Evolutionary conservation across 768 basidiomycete species (phyloP), one percentile per base, ranked within the genome.

Genomic region (Lactifluus subvellereus): DNA sequence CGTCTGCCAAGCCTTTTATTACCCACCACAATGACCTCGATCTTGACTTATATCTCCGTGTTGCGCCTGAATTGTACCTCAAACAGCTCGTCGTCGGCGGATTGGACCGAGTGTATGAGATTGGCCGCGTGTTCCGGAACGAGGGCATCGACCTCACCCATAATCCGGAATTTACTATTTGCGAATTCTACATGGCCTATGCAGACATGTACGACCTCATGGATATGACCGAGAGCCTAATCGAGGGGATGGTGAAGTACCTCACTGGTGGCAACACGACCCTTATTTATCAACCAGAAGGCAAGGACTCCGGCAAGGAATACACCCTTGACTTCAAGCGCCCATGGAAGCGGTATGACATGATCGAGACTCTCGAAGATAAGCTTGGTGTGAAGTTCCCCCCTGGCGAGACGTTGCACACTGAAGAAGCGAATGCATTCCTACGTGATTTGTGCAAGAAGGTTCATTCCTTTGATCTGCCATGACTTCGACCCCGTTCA

Each of bases 141-240:
- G 97, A 99, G 74, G 91, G 95, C 35, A 99, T 99, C 71, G 97
- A 99, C 77, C 78, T 99, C 67, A 99, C 97, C 18, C 97, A 99
- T 75, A 99, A 99, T 76, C 97, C 97, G 68, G 97, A 99, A 74
- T 98, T 98, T 78, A 91, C 93, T 6, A 96, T 98, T 77, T 98
- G 96, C 82, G 96, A 99, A 78, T 98, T 99, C 77, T 99, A 98
- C 73, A 98, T 99, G 96, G 96, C 97, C 35, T 98, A 98, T 70
- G 97, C 97, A 62, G 97, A 98, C 74, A 95, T 96, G 94, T 89
- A 92, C 78, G 97, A 98, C 72, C 62, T 98, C 61, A 98, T 99
- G 96, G 97, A 98, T 47, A 81, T 98, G 61, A 99, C 97, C 16
- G 97, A 99, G 76, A 76, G 78, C 48, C 80, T 99, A 78, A 73